These are phyloP conservation scores for Neonectria ditissima DNA, from an alignment of 2,329 filamentous ascomycete genomes.

Conservation along the genomic window DNA sequence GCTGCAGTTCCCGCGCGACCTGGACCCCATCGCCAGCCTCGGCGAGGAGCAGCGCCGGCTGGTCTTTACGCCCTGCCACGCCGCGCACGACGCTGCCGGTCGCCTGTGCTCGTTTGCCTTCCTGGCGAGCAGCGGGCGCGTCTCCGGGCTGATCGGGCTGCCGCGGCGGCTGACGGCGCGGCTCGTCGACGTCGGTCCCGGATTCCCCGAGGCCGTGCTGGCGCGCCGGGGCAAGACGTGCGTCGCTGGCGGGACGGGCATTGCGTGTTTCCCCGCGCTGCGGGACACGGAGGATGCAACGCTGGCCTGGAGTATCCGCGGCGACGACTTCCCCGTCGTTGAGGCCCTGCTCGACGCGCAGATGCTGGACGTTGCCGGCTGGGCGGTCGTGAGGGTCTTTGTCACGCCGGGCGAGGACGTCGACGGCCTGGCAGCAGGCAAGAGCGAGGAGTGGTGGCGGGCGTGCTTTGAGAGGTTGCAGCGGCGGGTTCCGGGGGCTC, in stretches of 20 bases:
- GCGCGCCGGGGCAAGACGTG: background rate
- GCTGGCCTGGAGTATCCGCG: slow-evolving; percentile 29
- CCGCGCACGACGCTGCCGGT: slow-evolving; percentile 2
- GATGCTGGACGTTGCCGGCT: slow-evolving; percentile 12
- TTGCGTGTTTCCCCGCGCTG: slow-evolving; percentile 30
- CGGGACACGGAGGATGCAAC: background rate
- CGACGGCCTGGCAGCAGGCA: slow-evolving; percentile 15
- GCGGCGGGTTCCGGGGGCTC: background rate
- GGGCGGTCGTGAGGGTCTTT: slow-evolving; percentile 28
- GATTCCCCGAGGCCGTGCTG: slow-evolving; percentile 19
- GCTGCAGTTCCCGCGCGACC: slow-evolving; percentile 33
- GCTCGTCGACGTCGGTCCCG: slow-evolving; percentile 30
- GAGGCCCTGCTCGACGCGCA: slow-evolving; percentile 26
- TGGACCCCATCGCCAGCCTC: slow-evolving; percentile 32
- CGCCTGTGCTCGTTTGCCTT: slow-evolving; percentile 1
- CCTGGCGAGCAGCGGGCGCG: slow-evolving; percentile 34
- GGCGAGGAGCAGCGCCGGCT: slow-evolving; percentile 30
- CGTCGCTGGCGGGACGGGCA: slow-evolving; percentile 34
- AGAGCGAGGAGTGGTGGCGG: slow-evolving; percentile 26
- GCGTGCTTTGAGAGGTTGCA: slow-evolving; percentile 2
- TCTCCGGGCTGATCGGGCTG: slow-evolving; percentile 35
- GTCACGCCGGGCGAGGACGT: slow-evolving; percentile 35
- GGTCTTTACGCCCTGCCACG: slow-evolving; percentile 32
- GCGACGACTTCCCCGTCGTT: slow-evolving; percentile 32
- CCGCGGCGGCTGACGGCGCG: slow-evolving; percentile 27